Evolutionary conservation across 2,329 filamentous ascomycete genomes (phyloP), one percentile per base, ranked within the genome.

Genomic region (Aspergillus ustus): DNA sequence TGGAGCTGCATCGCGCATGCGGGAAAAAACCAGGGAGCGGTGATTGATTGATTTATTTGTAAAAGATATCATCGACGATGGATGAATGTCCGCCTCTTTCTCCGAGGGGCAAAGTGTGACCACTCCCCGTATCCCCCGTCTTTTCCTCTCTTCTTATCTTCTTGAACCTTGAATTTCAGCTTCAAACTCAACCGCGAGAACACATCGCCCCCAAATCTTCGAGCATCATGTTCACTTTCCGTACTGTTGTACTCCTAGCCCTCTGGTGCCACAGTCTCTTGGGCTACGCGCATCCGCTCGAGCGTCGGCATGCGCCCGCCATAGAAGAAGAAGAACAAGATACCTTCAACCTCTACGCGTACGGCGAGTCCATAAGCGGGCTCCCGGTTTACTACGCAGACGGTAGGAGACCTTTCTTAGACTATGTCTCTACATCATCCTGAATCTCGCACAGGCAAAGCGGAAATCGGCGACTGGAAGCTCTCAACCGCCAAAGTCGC

Each of bases 311-410:
- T 13, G 43, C n/a, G n/a, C 40, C 50, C 7, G 51, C 19, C 2
- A 40, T 51, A 2, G 19, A 48, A 22, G n/a, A n/a, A n/a, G n/a
- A n/a, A n/a, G n/a, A n/a, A n/a, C n/a, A n/a, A n/a, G 20, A 45
- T 11, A 28, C 46, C 11, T 60, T 60, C 59, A 51, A 54, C 7
- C 22, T 60, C 17, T 60, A 51, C 29, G 59, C 52, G 11, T 60
- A 60, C 13, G 59, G 59, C 4, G 46, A 60, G 1, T 37, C n/a
- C 7, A 56, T 56, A 20, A 40, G 52, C 22, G 59, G 59, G 2
- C n/a, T 60, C 7, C 37, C 52, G 2, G n/a, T 60, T 9, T 57
- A 45, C 19, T 60, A 56, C 40, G 52, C 59, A 2, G 59, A 60
- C 13, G 52, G 59, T 56, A 60, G 15, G 19, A 20, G n/a, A 48